Percentiles rank a stretch among this genome's conserved stretches.
Conservation (phyloP, 352 stramenopile genomes). For the Nothophytophthora sp. region DNA sequence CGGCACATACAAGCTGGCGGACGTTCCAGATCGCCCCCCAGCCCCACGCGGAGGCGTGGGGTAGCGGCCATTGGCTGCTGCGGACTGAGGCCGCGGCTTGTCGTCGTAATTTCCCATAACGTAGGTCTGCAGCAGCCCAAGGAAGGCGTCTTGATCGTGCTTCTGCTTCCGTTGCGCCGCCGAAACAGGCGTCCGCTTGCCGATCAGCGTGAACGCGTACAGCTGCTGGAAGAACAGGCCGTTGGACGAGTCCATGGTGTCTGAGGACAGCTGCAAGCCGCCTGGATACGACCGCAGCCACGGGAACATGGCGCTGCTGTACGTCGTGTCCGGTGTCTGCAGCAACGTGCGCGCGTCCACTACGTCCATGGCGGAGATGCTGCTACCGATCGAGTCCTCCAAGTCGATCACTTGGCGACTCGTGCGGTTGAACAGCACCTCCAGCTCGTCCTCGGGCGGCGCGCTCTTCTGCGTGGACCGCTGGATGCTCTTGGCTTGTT, state of each 20-base stretch:
- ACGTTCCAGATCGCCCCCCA: constrained; percentile 4
- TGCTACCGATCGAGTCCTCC: constrained; percentile 59
- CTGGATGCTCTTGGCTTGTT: constrained; percentile 79
- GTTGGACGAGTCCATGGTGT: constrained; percentile 66
- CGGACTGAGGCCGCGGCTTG: constrained; percentile 8
- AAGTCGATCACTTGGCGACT: constrained; percentile 70
- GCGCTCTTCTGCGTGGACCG: constrained; percentile 48
- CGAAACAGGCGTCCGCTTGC: constrained; percentile 47
- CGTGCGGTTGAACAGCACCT: constrained; percentile 84
- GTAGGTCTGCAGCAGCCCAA: constrained; percentile 68
- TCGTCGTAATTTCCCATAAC: constrained; percentile 66
- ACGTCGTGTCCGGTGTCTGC: constrained; percentile 66
- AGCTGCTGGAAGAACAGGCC: constrained; percentile 87
- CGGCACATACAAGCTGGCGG: constrained; percentile 13
- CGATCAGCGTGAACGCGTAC: constrained; percentile 80
- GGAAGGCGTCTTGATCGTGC: constrained; percentile 62
- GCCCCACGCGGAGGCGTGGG: background rate
- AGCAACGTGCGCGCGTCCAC: constrained; percentile 71
- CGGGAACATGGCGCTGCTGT: constrained; percentile 71
- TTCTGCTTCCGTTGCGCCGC: constrained; percentile 54
- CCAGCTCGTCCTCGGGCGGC: constrained; percentile 54
- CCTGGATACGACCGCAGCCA: constrained; percentile 72
- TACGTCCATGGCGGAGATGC: constrained; percentile 74
- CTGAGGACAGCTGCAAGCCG: constrained; percentile 43
- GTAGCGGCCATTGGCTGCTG: constrained; percentile 16